A percentile compares a stretch with the other conserved stretches of the same genome.
Conservation (phyloP, 176 grass and related monocot genomes). For the Pontederia crassipes region DNA sequence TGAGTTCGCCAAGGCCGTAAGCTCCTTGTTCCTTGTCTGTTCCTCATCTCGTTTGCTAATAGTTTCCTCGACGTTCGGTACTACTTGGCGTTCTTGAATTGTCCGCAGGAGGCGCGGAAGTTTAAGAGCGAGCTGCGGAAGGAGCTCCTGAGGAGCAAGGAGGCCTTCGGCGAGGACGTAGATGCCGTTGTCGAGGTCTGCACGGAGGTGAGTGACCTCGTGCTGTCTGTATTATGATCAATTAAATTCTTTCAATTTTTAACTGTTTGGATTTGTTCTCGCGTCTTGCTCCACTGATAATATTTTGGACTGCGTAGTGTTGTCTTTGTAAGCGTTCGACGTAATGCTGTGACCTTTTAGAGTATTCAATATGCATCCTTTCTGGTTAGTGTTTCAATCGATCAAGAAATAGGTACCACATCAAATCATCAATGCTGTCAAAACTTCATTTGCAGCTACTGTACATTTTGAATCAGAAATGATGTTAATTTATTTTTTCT, state of each 20-base stretch:
- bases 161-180: background rate
- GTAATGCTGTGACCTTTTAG: no score
- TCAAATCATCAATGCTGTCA: no score
- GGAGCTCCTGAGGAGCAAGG: conserved; percentile 9
- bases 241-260: background rate
- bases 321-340: no score
- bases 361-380: no score
- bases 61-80: background rate
- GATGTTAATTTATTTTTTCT: no score
- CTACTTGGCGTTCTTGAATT: background rate
- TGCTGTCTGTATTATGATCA: background rate
- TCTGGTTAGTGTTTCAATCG: no score
- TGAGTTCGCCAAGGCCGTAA: conserved; percentile 12
- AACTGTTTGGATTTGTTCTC: background rate
- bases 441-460: no score
- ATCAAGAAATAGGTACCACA: no score
- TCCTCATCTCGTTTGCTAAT: background rate
- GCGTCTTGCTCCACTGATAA: no score
- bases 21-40: background rate
- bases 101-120: conserved; percentile 11
- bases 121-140: conserved; percentile 12
- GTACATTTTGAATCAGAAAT: no score
- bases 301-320: no score
- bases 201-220: background rate
- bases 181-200: conserved; percentile 9